Evolutionary conservation across 1,284 basidiomycete genomes (phyloP).

Genomic region (Ganoderma lingzhi): DNA sequence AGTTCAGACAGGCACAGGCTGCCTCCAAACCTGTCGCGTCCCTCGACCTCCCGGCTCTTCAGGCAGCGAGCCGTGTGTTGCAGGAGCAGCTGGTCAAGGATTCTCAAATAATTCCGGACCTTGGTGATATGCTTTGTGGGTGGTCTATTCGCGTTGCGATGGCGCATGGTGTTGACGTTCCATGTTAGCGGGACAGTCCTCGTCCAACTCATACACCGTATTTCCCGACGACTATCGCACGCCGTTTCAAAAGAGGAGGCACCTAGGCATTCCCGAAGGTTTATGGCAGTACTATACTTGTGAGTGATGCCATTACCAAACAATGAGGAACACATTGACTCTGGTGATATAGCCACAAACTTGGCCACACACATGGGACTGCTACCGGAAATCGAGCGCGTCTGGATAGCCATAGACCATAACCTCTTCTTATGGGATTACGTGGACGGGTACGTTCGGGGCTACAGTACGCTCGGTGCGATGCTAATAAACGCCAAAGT

Average conservation of each 20-base stretch:
- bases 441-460: conserved; percentile 78
- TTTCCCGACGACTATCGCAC: conserved; percentile 82
- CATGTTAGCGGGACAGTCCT: conserved; percentile 61
- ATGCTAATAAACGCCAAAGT: conserved; percentile 46
- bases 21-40: conserved; percentile 47
- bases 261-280: conserved; percentile 83
- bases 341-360: conserved; percentile 54
- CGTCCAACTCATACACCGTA: conserved; percentile 79
- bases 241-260: conserved; percentile 82
- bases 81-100: conserved; percentile 76
- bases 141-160: conserved; percentile 41
- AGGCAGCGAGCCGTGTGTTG: conserved; percentile 70
- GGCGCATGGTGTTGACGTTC: conserved; percentile 14
- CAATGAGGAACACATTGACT: conserved; percentile 10
- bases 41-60: conserved; percentile 67
- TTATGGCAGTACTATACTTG: conserved; percentile 86
- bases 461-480: background rate
- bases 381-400: conserved; percentile 92
- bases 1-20: conserved; percentile 29
- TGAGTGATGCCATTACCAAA: conserved; percentile 44
- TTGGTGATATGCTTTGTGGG: conserved; percentile 66
- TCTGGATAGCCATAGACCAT: conserved; percentile 96
- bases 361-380: conserved; percentile 85
- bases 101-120: conserved; percentile 74
- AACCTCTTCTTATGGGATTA: conserved; percentile 98